Conservation (phyloP, 2,329 filamentous ascomycete genomes). For the Dactylellina leptospora region DNA sequence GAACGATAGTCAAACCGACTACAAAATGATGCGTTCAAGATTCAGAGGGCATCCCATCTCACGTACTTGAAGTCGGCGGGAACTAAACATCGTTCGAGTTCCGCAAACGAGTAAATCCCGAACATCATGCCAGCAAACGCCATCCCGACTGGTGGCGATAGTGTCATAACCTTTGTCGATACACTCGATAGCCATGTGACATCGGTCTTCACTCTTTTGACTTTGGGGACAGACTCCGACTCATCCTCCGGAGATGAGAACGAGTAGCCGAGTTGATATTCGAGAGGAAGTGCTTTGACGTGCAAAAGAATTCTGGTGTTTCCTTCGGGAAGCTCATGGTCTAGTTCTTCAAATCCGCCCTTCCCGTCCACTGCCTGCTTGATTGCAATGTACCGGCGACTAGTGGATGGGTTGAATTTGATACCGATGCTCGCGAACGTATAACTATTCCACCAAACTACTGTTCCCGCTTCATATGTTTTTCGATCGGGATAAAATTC, state of each 20-base stretch:
- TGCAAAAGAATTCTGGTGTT: slow-evolving; percentile 26
- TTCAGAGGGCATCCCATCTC: slow-evolving; percentile 48
- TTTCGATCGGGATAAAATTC: slow-evolving; percentile 63
- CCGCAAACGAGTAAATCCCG: slow-evolving; percentile 63
- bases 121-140: slow-evolving; percentile 64
- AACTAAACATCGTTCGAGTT: slow-evolving; percentile 60
- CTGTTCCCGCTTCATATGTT: slow-evolving; percentile 66
- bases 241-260: slow-evolving; percentile 4
- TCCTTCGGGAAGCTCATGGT: slow-evolving; percentile 23
- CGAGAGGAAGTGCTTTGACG: slow-evolving; percentile 43
- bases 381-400: slow-evolving; percentile 38
- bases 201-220: slow-evolving; percentile 56
- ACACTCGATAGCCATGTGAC: slow-evolving; percentile 46
- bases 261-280: slow-evolving; percentile 39
- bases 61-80: slow-evolving; percentile 62
- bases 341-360: slow-evolving; percentile 26
- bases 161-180: slow-evolving; percentile 59
- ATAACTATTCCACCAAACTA: slow-evolving; percentile 67
- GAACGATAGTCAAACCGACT: background rate
- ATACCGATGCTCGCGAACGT: slow-evolving; percentile 63
- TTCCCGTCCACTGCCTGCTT: slow-evolving; percentile 56
- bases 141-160: slow-evolving; percentile 60
- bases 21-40: background rate
- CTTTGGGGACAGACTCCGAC: background rate
- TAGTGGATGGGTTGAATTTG: slow-evolving; percentile 40